Percentiles rank a stretch among this genome's conserved stretches.
Conservation (phyloP, 2,329 filamentous ascomycete genomes). For the Diplocarpon mali region DNA sequence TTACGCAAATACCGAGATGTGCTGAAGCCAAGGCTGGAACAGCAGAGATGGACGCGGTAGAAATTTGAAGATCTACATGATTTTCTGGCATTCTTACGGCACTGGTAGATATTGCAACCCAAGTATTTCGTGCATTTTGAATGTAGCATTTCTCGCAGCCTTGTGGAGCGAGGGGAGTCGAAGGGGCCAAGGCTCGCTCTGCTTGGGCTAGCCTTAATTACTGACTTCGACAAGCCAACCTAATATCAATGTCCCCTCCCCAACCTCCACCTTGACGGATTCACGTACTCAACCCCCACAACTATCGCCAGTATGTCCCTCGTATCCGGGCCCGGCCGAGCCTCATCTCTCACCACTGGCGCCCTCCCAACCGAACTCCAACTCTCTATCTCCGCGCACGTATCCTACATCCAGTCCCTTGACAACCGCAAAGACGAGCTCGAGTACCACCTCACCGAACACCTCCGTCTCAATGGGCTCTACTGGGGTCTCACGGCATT, state of each 20-base stretch:
- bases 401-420: conserved; percentile 85
- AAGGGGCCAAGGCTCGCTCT: conserved; percentile 1
- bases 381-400: conserved; percentile 45
- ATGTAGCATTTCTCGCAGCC: neutral
- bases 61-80: too few species aligned
- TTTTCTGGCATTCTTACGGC: too few species aligned
- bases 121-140: too few species aligned
- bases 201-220: neutral
- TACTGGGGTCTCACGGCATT: conserved; percentile 93
- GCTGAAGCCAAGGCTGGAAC: too few species aligned
- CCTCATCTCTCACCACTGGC: conserved; percentile 8
- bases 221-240: conserved; percentile 1
- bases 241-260: neutral
- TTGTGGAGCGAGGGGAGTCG: neutral
- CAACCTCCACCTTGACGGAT: neutral
- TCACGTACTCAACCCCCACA: neutral
- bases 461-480: conserved; percentile 85
- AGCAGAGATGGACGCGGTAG: too few species aligned
- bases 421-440: conserved; percentile 89
- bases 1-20: too few species aligned
- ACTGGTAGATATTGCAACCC: too few species aligned
- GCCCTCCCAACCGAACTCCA: conserved; percentile 25
- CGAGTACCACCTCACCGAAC: conserved; percentile 96
- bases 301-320: conserved; percentile 22
- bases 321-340: conserved; percentile 25